Base-by-base conservation (phyloP, 2,329 filamentous ascomycete species). In the Teratosphaeriaceae sp. region DNA sequence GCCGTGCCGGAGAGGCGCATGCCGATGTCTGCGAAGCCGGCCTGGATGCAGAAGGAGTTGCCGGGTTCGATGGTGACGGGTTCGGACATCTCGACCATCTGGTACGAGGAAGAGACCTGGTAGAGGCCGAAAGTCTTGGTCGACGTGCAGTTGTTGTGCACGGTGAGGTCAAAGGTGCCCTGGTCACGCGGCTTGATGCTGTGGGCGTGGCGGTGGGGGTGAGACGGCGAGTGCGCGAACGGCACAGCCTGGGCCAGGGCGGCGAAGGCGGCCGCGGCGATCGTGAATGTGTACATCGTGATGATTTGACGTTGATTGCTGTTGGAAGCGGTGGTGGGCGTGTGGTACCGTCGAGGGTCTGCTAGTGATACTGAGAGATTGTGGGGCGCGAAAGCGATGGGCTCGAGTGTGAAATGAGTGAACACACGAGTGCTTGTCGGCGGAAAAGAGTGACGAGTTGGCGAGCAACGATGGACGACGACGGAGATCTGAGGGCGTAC, bases 1-100 rank as follows among this genome's bases (percentile, higher is more conserved):
- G 55, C 56, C 43, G 54, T 49, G 20, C 47, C 55, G 27, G 52
- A 55, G 22, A 60, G 48, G 20, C 57, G 55, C 54, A 59, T 53
- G 27, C 57, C 57, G 35, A 47, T 35, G 12, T 38, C 55, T n/a
- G 43, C 43, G 53, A 43, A 60, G 19, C 49, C 50, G 2, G 56
- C 54, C 3, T 38, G 13, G 41, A 59, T 51, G 27, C 30, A 44
- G n/a, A 31, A 33, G 12, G 40, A 19, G 22, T 42, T 36, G n/a
- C 47, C 46, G 18, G 54, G 31, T 2, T 54, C 35, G 4, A 26
- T 16, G 43, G 54, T 49, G 47, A 46, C 51, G 30, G 42, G 44
- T 1, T 54, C 46, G 30, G 47, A 52, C 43, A 44, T 51, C 18
- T 55, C 31, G 35, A 51, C 24, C 53, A 60, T 54, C 12, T 47